Conservation (phyloP, 2,329 filamentous ascomycete species). For the Colletotrichum sp. region DNA sequence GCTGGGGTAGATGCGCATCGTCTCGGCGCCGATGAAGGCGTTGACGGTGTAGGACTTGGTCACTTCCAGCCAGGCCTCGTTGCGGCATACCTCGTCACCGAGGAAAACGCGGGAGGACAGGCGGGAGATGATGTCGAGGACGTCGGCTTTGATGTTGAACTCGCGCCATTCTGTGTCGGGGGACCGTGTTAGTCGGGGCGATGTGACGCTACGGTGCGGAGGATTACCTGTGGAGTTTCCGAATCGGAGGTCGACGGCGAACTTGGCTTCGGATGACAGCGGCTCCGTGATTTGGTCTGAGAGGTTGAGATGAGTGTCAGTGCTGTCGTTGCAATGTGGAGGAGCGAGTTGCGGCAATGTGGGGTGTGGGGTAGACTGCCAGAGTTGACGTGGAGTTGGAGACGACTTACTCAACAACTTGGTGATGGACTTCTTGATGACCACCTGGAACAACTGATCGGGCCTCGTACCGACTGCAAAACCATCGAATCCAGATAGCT, state of each 20-base stretch:
- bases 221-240: background rate
- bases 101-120: slow-evolving; percentile 56
- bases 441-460: slow-evolving; percentile 11
- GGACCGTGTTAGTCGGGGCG: background rate
- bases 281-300: slow-evolving; percentile 13
- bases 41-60: slow-evolving; percentile 32
- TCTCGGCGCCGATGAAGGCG: background rate
- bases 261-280: slow-evolving; percentile 6
- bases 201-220: background rate
- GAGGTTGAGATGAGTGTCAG: background rate
- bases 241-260: background rate
- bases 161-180: slow-evolving; percentile 14
- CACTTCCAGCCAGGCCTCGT: slow-evolving; percentile 52
- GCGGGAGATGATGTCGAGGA: slow-evolving; percentile 45
- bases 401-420: slow-evolving; percentile 20
- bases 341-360: background rate
- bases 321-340: background rate
- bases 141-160: background rate
- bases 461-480: background rate
- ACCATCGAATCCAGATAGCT: slow-evolving; percentile 22
- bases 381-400: background rate
- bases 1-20: background rate
- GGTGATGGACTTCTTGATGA: slow-evolving; percentile 24
- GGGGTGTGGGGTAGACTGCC: background rate
- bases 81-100: slow-evolving; percentile 47